phyloP scores from a whole-genome alignment of 1,284 basidiomycete species.

The Sporisorium sorghi region DNA sequence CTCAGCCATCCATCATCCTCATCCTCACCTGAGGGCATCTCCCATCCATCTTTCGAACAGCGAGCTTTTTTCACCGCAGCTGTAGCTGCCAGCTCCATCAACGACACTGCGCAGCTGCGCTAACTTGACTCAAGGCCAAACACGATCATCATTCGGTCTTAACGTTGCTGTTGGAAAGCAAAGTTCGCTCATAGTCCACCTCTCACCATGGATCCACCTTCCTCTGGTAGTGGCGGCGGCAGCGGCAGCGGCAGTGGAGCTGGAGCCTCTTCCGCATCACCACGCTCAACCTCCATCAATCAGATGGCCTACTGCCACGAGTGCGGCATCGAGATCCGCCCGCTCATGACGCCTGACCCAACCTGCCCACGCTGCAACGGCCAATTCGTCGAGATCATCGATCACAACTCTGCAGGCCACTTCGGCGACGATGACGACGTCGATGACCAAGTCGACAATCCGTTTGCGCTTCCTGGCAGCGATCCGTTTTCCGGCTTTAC shows the following conservation, averaged over 20 bases:
- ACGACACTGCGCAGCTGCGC: background rate
- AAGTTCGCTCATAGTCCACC: background rate
- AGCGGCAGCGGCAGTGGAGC: too few species aligned
- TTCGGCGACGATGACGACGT: constrained; percentile 9
- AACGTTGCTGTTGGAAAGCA: background rate
- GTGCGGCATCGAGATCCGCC: constrained; percentile 59
- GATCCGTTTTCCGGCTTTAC: constrained; percentile 12
- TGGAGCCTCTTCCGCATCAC: background rate
- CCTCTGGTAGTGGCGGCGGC: constrained; percentile 8
- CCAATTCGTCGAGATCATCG: constrained; percentile 58
- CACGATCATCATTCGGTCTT: background rate
- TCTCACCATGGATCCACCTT: constrained; percentile 21
- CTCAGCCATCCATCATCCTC: constrained; percentile 2
- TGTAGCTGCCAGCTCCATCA: background rate
- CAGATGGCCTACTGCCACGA: constrained; percentile 61
- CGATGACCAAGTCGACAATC: constrained; percentile 10
- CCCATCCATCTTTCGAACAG: background rate
- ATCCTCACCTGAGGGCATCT: too few species aligned
- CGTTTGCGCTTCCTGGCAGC: constrained; percentile 4
- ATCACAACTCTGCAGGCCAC: constrained; percentile 13
- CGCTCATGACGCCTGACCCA: constrained; percentile 55
- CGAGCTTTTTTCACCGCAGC: background rate
- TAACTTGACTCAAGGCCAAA: background rate
- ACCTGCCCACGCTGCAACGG: constrained; percentile 62
- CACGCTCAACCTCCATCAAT: constrained; percentile 22